Evolutionary conservation across 1,139 yeast genomes (phyloP).

Genomic region (Trichomonascaceae sp.): DNA sequence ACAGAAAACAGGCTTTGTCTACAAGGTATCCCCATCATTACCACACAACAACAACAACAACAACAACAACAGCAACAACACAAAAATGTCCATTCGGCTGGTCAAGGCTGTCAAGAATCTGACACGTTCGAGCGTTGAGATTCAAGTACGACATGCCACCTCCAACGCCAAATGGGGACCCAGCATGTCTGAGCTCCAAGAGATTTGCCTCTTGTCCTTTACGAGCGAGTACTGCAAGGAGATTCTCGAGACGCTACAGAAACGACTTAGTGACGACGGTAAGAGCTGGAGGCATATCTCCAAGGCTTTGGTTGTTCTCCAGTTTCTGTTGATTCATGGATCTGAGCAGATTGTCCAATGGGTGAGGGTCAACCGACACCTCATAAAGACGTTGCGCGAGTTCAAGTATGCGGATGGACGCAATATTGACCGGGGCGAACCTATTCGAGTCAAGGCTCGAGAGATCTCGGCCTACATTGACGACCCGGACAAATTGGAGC

Average conservation of each 20-base stretch:
- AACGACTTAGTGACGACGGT: constrained; percentile 88
- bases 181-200: constrained; percentile 68
- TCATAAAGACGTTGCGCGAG: constrained; percentile 60
- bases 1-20: too few species aligned
- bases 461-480: constrained; percentile 17
- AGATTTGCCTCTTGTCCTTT: constrained; percentile 63
- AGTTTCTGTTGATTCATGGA: constrained; percentile 34
- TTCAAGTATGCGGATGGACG: constrained; percentile 21
- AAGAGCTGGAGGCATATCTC: constrained; percentile 97
- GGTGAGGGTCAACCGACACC: constrained; percentile 68
- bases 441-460: constrained; percentile 22
- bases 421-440: constrained; percentile 22
- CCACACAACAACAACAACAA: background rate
- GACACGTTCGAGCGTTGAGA: constrained; percentile 76
- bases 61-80: background rate
- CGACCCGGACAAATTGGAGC: constrained; percentile 18
- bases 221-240: constrained; percentile 65
- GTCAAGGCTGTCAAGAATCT: constrained; percentile 86
- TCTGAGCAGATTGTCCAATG: constrained; percentile 78
- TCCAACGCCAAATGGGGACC: constrained; percentile 86
- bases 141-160: constrained; percentile 79
- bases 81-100: constrained; percentile 51
- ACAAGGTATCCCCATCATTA: too few species aligned
- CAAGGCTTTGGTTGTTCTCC: constrained; percentile 27
- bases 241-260: constrained; percentile 86